Base-by-base conservation (phyloP, 352 stramenopile genomes). In the Phytophthora cryptogea region DNA sequence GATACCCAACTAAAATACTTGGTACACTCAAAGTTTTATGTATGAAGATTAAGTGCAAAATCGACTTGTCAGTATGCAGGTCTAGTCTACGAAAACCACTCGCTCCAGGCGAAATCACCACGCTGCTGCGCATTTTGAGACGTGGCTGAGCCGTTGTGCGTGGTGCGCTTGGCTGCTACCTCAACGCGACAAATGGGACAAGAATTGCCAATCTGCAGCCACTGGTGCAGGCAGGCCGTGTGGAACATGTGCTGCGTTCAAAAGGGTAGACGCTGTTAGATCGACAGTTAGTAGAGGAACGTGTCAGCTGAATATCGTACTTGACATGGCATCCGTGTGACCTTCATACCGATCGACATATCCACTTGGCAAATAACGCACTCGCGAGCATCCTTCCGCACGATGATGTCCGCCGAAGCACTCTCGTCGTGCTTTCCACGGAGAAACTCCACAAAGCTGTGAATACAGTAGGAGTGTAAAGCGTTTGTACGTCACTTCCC, bases 321-420 rank as follows among this genome's bases (percentile, higher is more conserved):
- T 73, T 89, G 80, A 20, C 80, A 89, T 6, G 80, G 80, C 80
- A 89, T 89, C 11, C 77, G 71, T 13, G 80, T 90, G 40, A 90
- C 76, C 31, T 76, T 70, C 68, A 77, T 83, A 8, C 84, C 84
- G 47, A 90, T 84, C 9, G 73, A 67, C 68, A 91, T 81, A 9
- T 91, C 81, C 23, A 88, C 78, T 66, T 93, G 84, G 62, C 84
- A 93, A 42, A 93, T 89, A 9, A 91, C 84, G 49, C 84, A 93
- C 52, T 93, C 84, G 27, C 80, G 81, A 20, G 74, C 81, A 48
- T 93, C 67, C 28, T 88, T 86, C 8, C 78, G 78, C 17, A 89
- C 81, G 13, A 70, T 62, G 26, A 93, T 80, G 32, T 86, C 69
- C 4, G 76, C 78, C 4, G 56, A 62, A 3, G 60, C 54, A 2